Conservation (phyloP, 2,329 filamentous ascomycete genomes). For the Colletotrichum horii region DNA sequence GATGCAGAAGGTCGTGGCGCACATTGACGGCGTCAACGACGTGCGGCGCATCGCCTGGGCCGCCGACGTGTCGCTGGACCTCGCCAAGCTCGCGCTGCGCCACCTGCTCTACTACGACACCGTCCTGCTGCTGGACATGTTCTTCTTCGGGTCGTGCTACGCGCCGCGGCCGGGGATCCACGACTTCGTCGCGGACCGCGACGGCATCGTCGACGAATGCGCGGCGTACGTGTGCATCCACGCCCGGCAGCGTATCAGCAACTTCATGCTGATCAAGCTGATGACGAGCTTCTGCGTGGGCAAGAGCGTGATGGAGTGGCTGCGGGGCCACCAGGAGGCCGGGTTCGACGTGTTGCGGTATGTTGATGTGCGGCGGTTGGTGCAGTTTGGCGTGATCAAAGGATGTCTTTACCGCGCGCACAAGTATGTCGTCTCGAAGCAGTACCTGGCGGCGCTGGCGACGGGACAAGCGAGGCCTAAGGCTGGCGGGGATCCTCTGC, state of each 20-base stretch:
- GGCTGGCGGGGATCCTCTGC: conserved; percentile 55
- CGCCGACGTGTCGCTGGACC: conserved; percentile 84
- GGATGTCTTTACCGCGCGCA: conserved; percentile 92
- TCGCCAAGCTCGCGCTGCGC: conserved; percentile 84
- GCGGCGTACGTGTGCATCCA: conserved; percentile 76
- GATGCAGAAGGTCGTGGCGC: conserved; percentile 77
- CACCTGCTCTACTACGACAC: conserved; percentile 95
- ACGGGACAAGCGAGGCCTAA: conserved; percentile 53
- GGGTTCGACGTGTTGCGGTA: conserved; percentile 71
- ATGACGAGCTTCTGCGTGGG: conserved; percentile 87
- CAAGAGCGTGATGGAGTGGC: conserved; percentile 86
- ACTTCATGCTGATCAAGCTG: conserved; percentile 76
- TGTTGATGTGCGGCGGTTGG: conserved; percentile 87
- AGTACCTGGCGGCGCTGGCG: conserved; percentile 62
- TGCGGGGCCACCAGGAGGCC: conserved; percentile 72
- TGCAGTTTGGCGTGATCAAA: conserved; percentile 96
- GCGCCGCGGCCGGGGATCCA: conserved; percentile 79
- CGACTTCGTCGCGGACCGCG: conserved; percentile 77
- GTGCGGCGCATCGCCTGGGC: conserved; percentile 84
- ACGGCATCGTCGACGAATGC: conserved; percentile 84
- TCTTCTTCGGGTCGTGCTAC: conserved; percentile 93
- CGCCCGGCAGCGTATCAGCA: conserved; percentile 48
- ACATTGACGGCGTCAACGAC: conserved; percentile 90
- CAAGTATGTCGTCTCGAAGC: conserved; percentile 80
- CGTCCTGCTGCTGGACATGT: conserved; percentile 88